phyloP scores from a whole-genome alignment of 164 flowering plant species.

The Houttuynia cordata region DNA sequence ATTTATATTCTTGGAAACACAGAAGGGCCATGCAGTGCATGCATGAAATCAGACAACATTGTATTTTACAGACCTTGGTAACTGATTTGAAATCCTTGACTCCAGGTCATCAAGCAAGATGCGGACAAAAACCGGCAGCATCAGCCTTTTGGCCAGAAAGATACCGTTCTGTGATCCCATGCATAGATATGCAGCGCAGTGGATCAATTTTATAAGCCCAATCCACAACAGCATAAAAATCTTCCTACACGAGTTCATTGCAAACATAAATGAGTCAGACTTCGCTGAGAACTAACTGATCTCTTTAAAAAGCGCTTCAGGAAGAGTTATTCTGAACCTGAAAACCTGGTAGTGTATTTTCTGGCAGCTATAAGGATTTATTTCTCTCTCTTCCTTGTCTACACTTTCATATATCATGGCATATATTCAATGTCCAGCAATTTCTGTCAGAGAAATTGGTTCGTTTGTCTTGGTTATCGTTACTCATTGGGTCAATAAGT shows the following conservation, averaged over 20 bases:
- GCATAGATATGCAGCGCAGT: constrained; percentile 96
- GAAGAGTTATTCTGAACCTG: too few relatives aligned
- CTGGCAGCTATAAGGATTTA: too few relatives aligned
- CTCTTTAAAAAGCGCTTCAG: background rate
- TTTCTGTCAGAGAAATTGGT: too few relatives aligned
- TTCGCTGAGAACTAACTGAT: background rate
- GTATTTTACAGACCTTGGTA: constrained; percentile 45
- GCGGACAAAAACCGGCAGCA: constrained; percentile 98
- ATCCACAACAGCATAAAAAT: constrained; percentile 92
- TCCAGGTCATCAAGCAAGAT: constrained; percentile 88
- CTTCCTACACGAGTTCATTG: constrained; percentile 45
- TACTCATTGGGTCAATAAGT: too few relatives aligned
- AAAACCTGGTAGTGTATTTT: too few relatives aligned
- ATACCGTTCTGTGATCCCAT: constrained; percentile 91
- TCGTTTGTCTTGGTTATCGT: too few relatives aligned
- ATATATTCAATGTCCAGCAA: too few relatives aligned
- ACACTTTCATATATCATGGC: too few relatives aligned
- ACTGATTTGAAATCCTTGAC: constrained; percentile 75
- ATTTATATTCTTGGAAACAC: background rate
- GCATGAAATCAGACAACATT: background rate
- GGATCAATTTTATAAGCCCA: constrained; percentile 99
- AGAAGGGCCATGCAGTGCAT: background rate
- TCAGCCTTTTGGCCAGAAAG: constrained; percentile 96
- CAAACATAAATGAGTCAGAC: background rate
- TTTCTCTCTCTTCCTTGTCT: too few relatives aligned